Conservation (phyloP, 306 rosid genomes). For the Cicer judaicum region DNA sequence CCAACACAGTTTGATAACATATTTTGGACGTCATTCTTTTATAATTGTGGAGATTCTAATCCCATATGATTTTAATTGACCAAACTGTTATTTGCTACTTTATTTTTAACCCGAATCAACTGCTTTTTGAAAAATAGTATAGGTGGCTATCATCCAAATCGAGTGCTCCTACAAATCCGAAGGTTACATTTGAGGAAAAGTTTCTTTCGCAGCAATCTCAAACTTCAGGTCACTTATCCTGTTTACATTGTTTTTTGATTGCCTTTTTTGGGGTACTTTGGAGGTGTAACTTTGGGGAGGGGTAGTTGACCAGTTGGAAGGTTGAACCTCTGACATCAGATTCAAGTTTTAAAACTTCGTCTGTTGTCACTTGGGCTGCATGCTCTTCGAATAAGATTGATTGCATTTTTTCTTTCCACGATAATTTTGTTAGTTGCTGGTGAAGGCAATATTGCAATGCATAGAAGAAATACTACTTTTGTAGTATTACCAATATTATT, state of each 20-base stretch:
- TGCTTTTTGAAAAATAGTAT: conserved; percentile 66
- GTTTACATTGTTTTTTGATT: conserved; percentile 12
- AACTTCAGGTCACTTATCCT: conserved; percentile 74
- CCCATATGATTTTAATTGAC: conserved; percentile 41
- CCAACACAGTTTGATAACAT: conserved; percentile 15
- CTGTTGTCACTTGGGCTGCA: conserved; percentile 19
- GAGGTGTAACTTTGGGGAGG: conserved; percentile 1
- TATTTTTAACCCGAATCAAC: conserved; percentile 38
- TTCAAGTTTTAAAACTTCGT: neutral
- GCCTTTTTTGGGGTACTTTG: neutral
- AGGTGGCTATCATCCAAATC: conserved; percentile 98
- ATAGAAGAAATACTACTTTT: neutral
- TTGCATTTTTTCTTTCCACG: neutral
- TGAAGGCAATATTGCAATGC: neutral
- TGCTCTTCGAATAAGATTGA: neutral
- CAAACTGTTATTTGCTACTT: conserved; percentile 29
- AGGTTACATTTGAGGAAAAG: conserved; percentile 89
- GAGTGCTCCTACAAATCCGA: conserved; percentile 61
- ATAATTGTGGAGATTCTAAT: conserved; percentile 23
- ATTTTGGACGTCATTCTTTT: conserved; percentile 13
- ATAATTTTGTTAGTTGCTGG: neutral
- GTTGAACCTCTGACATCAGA: neutral
- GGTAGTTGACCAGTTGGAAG: conserved; percentile 6
- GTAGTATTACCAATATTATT: neutral
- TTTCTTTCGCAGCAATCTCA: conserved; percentile 95